Base-by-base conservation (phyloP, 345 rosid genomes). In the Dimocarpus longan region DNA sequence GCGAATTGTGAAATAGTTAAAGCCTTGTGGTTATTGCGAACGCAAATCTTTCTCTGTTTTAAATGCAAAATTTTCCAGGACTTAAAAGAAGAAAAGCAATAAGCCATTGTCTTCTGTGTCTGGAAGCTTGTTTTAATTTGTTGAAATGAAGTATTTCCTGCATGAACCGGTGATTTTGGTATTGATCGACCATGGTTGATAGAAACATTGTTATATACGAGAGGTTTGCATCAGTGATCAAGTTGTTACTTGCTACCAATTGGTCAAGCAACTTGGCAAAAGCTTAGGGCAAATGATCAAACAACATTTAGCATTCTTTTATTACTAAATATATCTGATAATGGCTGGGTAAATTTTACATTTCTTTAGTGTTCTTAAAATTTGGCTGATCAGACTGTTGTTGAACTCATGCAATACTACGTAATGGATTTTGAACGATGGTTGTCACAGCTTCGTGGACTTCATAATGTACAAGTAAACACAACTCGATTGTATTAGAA, bases 1-100 rank as follows among this genome's bases (percentile, higher is more conserved):
- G 37, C 9, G 68, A 21, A n/a, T 54, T 68, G 43, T 68, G 84
- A 28, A 73, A 66, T 40, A 43, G 48, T 48, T 10, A 8, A 65
- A 13, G 21, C n/a, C 43, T 66, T 39, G 21, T 15, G 9, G 8
- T n/a, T 60, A 21, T 21, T 60, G 28, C 12, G 52, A 46, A 46
- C 52, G 5, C 12, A 46, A 4, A 46, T 46, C 52, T 46, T 8
- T 46, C 1, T 32, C 37, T 32, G 37, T 32, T 46, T 46, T 11
- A 46, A 46, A 54, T 54, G 4, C 60, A 60, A 60, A 59, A 60
- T 2, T 54, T 54, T 54, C n/a, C 59, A 16, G 1, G n/a, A 54
- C 59, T 7, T 7, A 54, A 16, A 16, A 54, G n/a, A 54, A 32
- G 37, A 54, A 54, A 54, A 5, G 21, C 0, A 52, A 54, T n/a